phyloP scores from a whole-genome alignment of 2,329 filamentous ascomycete species.

The Diaporthe sp. region DNA sequence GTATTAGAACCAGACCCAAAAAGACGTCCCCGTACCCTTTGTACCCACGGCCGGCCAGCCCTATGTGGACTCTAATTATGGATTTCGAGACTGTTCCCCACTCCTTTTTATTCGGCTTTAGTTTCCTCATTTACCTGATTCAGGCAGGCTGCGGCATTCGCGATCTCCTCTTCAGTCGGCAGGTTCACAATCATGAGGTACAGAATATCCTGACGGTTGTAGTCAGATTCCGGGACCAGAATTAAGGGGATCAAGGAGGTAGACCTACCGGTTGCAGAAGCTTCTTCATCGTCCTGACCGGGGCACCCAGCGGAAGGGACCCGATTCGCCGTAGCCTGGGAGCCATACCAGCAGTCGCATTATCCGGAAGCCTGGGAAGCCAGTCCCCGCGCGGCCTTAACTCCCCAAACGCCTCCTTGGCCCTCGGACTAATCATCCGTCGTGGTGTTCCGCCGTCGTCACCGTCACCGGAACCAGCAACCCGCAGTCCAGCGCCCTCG shows the following conservation, averaged over 20 bases:
- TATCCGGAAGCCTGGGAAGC: constrained; percentile 2
- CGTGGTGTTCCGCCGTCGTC: neutral
- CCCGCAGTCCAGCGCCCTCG: neutral
- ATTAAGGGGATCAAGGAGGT: neutral
- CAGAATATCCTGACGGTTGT: constrained; percentile 34
- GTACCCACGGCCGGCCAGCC: neutral
- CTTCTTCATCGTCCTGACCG: constrained; percentile 37
- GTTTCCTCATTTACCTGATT: constrained; percentile 13
- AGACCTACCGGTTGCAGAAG: constrained; percentile 36
- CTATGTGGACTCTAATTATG: neutral
- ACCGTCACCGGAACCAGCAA: neutral
- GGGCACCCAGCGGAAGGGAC: constrained; percentile 10
- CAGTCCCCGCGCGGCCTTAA: neutral
- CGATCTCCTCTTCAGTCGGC: constrained; percentile 38
- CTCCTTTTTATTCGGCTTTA: neutral
- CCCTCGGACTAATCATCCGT: neutral
- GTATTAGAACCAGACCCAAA: no score
- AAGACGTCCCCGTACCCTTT: no score
- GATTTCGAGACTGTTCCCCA: neutral
- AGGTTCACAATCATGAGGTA: constrained; percentile 42
- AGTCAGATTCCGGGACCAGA: neutral
- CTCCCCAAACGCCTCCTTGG: neutral
- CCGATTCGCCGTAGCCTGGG: constrained; percentile 19
- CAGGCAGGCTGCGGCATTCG: constrained; percentile 20
- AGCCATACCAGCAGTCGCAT: neutral